Percentiles rank a stretch among this genome's conserved stretches.
Conservation (phyloP, 768 basidiomycete genomes). For the Podaxis mareebaensis region DNA sequence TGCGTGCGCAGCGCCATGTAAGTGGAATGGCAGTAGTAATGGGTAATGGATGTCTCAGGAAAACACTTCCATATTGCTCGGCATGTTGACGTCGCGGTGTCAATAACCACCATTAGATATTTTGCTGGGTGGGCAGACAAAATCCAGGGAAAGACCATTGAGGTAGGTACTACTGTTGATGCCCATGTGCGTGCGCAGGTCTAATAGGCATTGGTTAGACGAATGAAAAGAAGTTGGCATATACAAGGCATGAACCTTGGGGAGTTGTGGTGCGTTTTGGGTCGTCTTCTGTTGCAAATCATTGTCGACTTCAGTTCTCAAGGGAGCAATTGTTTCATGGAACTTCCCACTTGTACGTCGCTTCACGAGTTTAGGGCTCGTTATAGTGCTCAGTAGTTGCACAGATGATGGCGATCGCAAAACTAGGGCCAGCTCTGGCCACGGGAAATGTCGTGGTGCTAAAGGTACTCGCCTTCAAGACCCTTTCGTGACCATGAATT, state of each 20-base stretch:
- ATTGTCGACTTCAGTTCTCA: not conserved
- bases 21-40: not conserved
- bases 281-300: too few species aligned
- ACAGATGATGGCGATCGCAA: slow-evolving; percentile 58
- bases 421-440: slow-evolving; percentile 75
- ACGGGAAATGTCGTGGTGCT: slow-evolving; percentile 73
- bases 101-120: slow-evolving; percentile 62
- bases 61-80: slow-evolving; percentile 55
- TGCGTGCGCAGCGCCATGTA: slow-evolving; percentile 23
- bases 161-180: slow-evolving; percentile 31
- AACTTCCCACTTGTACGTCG: slow-evolving; percentile 39
- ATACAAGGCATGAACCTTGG: slow-evolving; percentile 69
- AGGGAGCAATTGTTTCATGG: slow-evolving; percentile 67
- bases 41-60: slow-evolving; percentile 30
- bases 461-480: slow-evolving; percentile 37
- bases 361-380: not conserved
- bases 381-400: not conserved
- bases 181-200: not conserved
- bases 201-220: slow-evolving; percentile 35
- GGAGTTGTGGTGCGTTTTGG: slow-evolving; percentile 41
- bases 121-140: slow-evolving; percentile 94
- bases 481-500: not conserved
- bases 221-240: slow-evolving; percentile 55
- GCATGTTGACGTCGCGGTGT: slow-evolving; percentile 45
- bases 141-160: slow-evolving; percentile 72